Base-by-base conservation (phyloP, 2,329 filamentous ascomycete species). In the Calonectria crousiana region DNA sequence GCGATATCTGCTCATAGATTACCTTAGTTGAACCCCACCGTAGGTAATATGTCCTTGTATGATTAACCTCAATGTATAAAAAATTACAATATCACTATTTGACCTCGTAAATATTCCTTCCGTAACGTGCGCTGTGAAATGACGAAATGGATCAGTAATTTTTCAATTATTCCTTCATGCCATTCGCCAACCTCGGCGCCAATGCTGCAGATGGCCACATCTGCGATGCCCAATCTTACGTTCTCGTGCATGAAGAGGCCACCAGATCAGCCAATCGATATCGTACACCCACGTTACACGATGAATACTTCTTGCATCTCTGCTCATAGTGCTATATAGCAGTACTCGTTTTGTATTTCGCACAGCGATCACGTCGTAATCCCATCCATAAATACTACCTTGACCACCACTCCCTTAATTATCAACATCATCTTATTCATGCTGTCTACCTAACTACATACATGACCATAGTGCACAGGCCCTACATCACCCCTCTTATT, bases 1-100 rank as follows among this genome's bases (percentile, higher is more conserved):
- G 74, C 18, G 66, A 49, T 18, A 74, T 76, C 13, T 76, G 74
- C 32, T 67, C 71, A 8, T 58, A 65, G 60, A 1, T 47, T 23
- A 14, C 20, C 6, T 30, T 6, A n/a, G 13, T 47, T 32, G 34
- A 41, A 28, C 0, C 28, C 6, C 16, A 4, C 34, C 20, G 30
- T 14, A 9, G 1, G 4, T 16, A 41, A 3, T 9, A 28, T 58
- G 20, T 8, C 13, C 14, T 16, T 62, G 23, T 20, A 28, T 23
- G 14, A 36, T 20, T 41, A 18, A 6, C 34, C 13, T 20, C 2
- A 6, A 20, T 28, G 3, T 14, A 28, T 20, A 26, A 28, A 20
- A 13, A 5, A 6, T 28, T 8, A n/a, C 41, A 47, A 23, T 13
- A 6, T 23, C 6, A 4, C 34, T 11, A 38, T 41, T n/a, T 20